Evolutionary conservation across 306 rosid species (phyloP).

Genomic region (Acacia acuminata): DNA sequence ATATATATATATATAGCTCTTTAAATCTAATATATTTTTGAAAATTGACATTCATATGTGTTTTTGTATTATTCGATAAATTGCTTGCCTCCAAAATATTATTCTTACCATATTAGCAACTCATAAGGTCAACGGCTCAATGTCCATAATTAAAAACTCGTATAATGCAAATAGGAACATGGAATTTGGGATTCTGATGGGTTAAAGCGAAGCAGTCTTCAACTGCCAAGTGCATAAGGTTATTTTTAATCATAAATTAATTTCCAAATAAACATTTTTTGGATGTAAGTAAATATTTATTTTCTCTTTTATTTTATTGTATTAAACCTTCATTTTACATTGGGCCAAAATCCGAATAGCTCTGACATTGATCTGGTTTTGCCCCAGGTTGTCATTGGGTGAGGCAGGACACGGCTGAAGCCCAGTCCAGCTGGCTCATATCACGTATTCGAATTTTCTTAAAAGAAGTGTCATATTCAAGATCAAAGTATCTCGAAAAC

Average conservation of each 20-base stretch:
- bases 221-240: not conserved
- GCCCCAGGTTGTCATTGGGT: too few species aligned
- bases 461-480: too few species aligned
- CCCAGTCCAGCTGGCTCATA: too few species aligned
- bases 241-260: not conserved
- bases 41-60: not conserved
- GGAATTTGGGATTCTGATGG: not conserved
- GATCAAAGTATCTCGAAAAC: accelerated
- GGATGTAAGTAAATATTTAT: not conserved
- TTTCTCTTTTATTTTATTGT: too few species aligned
- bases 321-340: not conserved
- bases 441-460: too few species aligned
- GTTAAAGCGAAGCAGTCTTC: not conserved
- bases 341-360: not conserved
- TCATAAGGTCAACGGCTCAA: not conserved
- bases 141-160: not conserved
- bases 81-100: not conserved
- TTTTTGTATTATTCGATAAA: not conserved
- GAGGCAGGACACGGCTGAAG: too few species aligned
- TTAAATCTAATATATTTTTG: not conserved
- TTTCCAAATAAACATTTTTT: not conserved
- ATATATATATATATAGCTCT: too few species aligned
- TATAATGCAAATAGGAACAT: not conserved
- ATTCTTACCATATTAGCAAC: not conserved
- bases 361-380: too few species aligned